A percentile compares a stretch with the other conserved stretches of the same genome.
Conservation (phyloP, 176 grass and related monocot genomes). For the Eleusine coracana region DNA sequence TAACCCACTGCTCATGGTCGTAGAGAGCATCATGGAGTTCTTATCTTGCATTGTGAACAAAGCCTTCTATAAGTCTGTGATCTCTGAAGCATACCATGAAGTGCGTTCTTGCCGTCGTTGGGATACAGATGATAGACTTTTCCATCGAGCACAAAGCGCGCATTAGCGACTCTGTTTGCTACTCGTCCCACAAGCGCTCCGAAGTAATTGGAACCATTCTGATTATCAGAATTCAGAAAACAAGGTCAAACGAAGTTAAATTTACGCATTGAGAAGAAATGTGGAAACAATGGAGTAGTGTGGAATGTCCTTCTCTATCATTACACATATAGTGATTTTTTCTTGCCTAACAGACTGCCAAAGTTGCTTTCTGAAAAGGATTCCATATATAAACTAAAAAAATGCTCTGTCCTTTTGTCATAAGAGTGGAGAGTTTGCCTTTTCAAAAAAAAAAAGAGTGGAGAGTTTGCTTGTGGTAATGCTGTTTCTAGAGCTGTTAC, state of each 20-base stretch:
- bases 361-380: not conserved
- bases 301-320: not conserved
- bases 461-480: conserved; percentile 17
- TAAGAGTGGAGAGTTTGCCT: not conserved
- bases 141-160: conserved; percentile 64
- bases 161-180: conserved; percentile 75
- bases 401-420: not conserved
- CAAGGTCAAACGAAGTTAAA: conserved; percentile 3
- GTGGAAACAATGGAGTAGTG: not conserved
- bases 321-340: not conserved
- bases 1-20: not conserved
- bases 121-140: conserved; percentile 52
- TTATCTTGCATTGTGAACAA: not conserved
- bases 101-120: conserved; percentile 79
- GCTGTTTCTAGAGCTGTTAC: not conserved
- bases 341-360: not conserved
- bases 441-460: too few species aligned
- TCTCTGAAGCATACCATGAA: conserved; percentile 65
- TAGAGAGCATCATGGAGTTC: not conserved
- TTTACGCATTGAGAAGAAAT: not conserved
- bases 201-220: conserved; percentile 73
- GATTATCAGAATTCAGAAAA: not conserved
- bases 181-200: conserved; percentile 90
- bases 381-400: not conserved
- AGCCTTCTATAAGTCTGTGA: not conserved